phyloP scores from a whole-genome alignment of 768 basidiomycete species.

The Lyophyllum atratum region DNA sequence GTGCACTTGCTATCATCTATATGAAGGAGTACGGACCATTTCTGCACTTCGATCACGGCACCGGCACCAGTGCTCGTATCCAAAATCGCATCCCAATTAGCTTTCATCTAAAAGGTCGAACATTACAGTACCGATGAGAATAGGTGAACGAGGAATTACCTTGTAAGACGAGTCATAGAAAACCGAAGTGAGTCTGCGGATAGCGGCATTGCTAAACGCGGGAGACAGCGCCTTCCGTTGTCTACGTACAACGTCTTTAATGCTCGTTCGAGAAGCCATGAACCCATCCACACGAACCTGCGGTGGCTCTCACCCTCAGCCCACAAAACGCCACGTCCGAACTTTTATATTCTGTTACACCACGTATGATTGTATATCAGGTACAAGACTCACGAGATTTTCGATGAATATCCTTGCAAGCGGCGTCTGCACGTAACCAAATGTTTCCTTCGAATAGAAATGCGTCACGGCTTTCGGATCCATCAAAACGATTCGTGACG shows the following conservation, averaged over 20 bases:
- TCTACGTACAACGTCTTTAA: constrained; percentile 22
- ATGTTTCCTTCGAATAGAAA: constrained; percentile 51
- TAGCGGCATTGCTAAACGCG: constrained; percentile 53
- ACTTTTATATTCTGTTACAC: constrained; percentile 19
- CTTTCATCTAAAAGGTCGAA: constrained; percentile 27
- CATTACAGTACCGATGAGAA: not conserved
- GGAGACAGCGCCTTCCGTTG: constrained; percentile 53
- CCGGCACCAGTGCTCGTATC: constrained; percentile 36
- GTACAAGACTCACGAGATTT: constrained; percentile 31
- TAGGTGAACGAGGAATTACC: constrained; percentile 20
- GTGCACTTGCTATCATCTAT: constrained; percentile 29
- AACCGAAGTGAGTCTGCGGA: constrained; percentile 44
- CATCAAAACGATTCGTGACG: constrained; percentile 35
- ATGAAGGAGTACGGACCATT: constrained; percentile 43
- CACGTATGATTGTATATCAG: not conserved
- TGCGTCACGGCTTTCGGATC: constrained; percentile 56
- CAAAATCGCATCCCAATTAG: constrained; percentile 24
- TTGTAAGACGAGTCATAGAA: constrained; percentile 56
- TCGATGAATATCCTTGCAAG: constrained; percentile 36
- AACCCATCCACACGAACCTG: constrained; percentile 29
- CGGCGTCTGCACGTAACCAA: constrained; percentile 43
- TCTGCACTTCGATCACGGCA: constrained; percentile 46
- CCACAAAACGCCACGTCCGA: constrained; percentile 42
- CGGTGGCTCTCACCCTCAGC: constrained; percentile 49
- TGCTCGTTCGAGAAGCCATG: not conserved